Evolutionary conservation across 73 alveolate genomes (phyloP).

Genomic region (Paramecium octaurelia): DNA sequence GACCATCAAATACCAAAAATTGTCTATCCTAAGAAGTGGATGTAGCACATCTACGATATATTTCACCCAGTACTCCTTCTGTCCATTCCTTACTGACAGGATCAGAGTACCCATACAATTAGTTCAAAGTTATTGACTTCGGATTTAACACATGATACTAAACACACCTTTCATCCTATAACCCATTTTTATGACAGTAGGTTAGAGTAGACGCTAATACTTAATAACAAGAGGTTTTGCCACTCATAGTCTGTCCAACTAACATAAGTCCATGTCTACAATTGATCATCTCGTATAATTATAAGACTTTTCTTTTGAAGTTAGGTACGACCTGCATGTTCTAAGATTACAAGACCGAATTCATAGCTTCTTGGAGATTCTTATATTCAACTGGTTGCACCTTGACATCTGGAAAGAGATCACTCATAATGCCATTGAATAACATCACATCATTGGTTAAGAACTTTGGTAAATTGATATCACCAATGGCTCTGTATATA

Average conservation of each 20-base stretch:
- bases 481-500: conserved; percentile 75
- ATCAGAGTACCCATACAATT: conserved; percentile 69
- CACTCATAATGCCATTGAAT: conserved; percentile 87
- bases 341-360: conserved; percentile 7
- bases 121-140: conserved; percentile 60
- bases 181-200: conserved; percentile 40
- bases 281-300: conserved; percentile 87
- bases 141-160: conserved; percentile 67
- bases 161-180: conserved; percentile 71
- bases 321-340: conserved; percentile 39
- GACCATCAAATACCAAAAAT: conserved; percentile 94
- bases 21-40: conserved; percentile 41
- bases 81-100: conserved; percentile 75
- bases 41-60: conserved; percentile 78
- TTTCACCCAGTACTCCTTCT: conserved; percentile 74
- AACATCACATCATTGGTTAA: conserved; percentile 91
- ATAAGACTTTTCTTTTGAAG: conserved; percentile 77
- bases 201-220: conserved; percentile 87
- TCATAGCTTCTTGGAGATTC: conserved; percentile 26
- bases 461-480: conserved; percentile 95
- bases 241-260: conserved; percentile 92
- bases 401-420: conserved; percentile 88
- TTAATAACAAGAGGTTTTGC: conserved; percentile 85
- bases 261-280: conserved; percentile 92
- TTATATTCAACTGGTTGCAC: conserved; percentile 37